Conservation (phyloP, 2,329 filamentous ascomycete species). For the Trichoderma hamatum region DNA sequence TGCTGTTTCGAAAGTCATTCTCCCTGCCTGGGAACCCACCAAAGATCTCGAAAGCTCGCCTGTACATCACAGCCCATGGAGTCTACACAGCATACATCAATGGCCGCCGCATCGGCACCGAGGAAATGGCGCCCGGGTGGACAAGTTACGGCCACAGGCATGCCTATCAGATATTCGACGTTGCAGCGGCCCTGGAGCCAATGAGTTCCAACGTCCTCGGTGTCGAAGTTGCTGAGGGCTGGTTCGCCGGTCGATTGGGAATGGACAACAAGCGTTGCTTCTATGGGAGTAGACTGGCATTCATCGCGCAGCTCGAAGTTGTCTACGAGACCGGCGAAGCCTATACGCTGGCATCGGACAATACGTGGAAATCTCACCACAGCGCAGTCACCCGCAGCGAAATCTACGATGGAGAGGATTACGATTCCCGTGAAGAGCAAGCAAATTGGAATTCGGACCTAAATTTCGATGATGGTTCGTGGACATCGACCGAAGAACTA, state of each 20-base stretch:
- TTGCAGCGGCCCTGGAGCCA: slow-evolving; percentile 45
- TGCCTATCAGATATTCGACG: slow-evolving; percentile 58
- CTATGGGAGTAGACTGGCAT: slow-evolving; percentile 44
- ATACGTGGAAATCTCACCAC: slow-evolving; percentile 41
- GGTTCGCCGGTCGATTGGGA: slow-evolving; percentile 46
- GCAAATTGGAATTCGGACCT: slow-evolving; percentile 33
- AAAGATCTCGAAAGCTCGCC: slow-evolving; percentile 37
- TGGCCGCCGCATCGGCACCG: slow-evolving; percentile 44
- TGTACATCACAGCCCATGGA: slow-evolving; percentile 52
- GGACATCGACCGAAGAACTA: neutral
- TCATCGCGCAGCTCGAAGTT: slow-evolving; percentile 46
- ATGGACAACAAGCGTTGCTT: slow-evolving; percentile 40
- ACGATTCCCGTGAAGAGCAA: slow-evolving; percentile 45
- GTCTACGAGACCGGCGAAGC: slow-evolving; percentile 38
- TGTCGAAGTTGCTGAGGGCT: slow-evolving; percentile 52
- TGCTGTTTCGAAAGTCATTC: neutral
- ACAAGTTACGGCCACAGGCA: slow-evolving; percentile 53
- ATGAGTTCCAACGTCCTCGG: slow-evolving; percentile 42
- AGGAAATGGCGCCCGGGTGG: slow-evolving; percentile 55
- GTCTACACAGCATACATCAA: slow-evolving; percentile 54
- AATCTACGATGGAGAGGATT: slow-evolving; percentile 58
- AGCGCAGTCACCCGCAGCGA: slow-evolving; percentile 45
- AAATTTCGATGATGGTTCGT: slow-evolving; percentile 20
- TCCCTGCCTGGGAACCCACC: neutral
- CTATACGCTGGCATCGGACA: slow-evolving; percentile 41